phyloP scores from a whole-genome alignment of 1,139 yeast species.

The Saccharomyces pastorianus region DNA sequence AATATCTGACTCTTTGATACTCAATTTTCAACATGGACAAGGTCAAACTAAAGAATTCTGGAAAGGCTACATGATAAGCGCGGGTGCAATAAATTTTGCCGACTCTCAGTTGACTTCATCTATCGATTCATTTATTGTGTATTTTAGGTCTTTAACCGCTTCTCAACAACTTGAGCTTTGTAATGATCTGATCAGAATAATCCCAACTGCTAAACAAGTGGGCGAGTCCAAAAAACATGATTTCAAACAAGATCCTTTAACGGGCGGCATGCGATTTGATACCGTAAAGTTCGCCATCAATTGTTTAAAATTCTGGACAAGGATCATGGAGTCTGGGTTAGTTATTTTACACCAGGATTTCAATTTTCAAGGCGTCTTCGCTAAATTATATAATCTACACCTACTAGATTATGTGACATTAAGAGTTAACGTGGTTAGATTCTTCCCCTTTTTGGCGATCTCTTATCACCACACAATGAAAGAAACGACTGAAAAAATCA shows the following conservation, averaged over 20 bases:
- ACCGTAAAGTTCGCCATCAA: slow-evolving; percentile 17
- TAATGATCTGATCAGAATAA: slow-evolving; percentile 15
- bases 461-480: slow-evolving; percentile 4
- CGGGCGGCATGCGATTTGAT: slow-evolving; percentile 13
- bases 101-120: slow-evolving; percentile 42
- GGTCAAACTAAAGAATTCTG: slow-evolving; percentile 35
- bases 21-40: not conserved
- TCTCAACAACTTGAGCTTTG: slow-evolving; percentile 9
- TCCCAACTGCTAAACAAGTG: slow-evolving; percentile 16
- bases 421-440: slow-evolving; percentile 10
- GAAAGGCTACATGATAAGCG: slow-evolving; percentile 50
- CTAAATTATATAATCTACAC: slow-evolving; percentile 51
- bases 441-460: slow-evolving; percentile 17
- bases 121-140: slow-evolving; percentile 37
- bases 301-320: slow-evolving; percentile 29
- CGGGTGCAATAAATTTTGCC: slow-evolving; percentile 55
- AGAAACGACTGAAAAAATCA: not conserved
- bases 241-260: not conserved
- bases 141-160: slow-evolving; percentile 22
- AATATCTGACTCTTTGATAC: not conserved
- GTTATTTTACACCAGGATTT: slow-evolving; percentile 32
- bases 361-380: slow-evolving; percentile 38
- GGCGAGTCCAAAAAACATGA: slow-evolving; percentile 19
- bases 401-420: slow-evolving; percentile 14
- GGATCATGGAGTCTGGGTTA: slow-evolving; percentile 29